Conservation (phyloP, 1,139 yeast species). For the Geotrichum aggregatum region DNA sequence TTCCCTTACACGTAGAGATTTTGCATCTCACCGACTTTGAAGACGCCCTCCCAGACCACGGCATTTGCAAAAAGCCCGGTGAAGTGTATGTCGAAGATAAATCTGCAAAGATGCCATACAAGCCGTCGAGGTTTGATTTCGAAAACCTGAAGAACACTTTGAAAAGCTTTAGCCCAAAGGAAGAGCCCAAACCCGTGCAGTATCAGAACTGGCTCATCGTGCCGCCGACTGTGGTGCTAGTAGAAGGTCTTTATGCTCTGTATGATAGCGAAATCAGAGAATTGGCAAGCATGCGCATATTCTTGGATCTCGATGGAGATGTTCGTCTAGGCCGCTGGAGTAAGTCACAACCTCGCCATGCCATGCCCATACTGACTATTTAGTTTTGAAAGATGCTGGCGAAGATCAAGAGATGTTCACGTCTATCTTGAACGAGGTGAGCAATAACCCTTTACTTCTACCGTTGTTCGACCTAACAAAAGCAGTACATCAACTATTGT, state of each 20-base stretch:
- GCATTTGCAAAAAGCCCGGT: conserved; percentile 7
- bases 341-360: conserved; percentile 15
- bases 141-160: conserved; percentile 33
- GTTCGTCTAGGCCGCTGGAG: conserved; percentile 73
- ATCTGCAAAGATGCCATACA: conserved; percentile 14
- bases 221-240: conserved; percentile 44
- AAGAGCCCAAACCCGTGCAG: conserved; percentile 1
- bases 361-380: not conserved
- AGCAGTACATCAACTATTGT: conserved; percentile 21
- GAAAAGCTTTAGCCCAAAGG: conserved; percentile 6
- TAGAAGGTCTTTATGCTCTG: conserved; percentile 79
- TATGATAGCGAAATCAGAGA: conserved; percentile 58
- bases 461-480: too few species aligned
- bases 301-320: conserved; percentile 84
- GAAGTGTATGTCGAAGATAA: conserved; percentile 17
- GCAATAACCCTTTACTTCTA: not conserved
- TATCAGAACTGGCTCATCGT: conserved; percentile 6
- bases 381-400: conserved; percentile 34
- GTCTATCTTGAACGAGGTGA: conserved; percentile 46
- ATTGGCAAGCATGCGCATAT: conserved; percentile 62
- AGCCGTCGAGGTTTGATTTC: conserved; percentile 43
- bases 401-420: conserved; percentile 41
- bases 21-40: conserved; percentile 37
- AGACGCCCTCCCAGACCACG: conserved; percentile 14
- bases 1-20: conserved; percentile 22